These are phyloP conservation scores for Dictyostelium capitatum DNA, from an alignment of 78 protist species.

Conservation along the genomic window DNA sequence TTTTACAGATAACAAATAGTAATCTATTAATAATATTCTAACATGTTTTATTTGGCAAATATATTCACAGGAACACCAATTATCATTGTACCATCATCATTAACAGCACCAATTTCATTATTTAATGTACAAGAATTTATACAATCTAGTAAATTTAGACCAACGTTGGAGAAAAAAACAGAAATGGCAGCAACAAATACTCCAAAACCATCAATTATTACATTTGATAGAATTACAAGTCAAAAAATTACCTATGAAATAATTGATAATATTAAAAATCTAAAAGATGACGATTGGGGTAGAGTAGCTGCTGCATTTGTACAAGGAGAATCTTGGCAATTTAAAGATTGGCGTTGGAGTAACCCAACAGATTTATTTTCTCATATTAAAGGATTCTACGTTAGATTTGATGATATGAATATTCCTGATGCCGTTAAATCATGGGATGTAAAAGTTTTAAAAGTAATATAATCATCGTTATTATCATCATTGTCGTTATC, in stretches of 20 bases:
- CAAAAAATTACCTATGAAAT: slow-evolving; percentile 62
- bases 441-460: slow-evolving; percentile 78
- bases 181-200: slow-evolving; percentile 51
- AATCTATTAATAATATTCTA: too few relatives aligned
- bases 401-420: slow-evolving; percentile 50
- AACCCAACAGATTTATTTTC: slow-evolving; percentile 61
- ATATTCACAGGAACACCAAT: slow-evolving; percentile 64
- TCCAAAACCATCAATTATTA: slow-evolving; percentile 28
- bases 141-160: slow-evolving; percentile 21
- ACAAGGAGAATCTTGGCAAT: slow-evolving; percentile 84
- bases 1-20: neutral
- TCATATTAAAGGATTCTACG: slow-evolving; percentile 48
- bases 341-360: slow-evolving; percentile 77
- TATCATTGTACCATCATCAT: slow-evolving; percentile 75
- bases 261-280: slow-evolving; percentile 42
- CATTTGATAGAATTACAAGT: slow-evolving; percentile 37
- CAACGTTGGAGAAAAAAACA: slow-evolving; percentile 57
- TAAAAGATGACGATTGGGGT: slow-evolving; percentile 64
- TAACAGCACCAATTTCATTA: slow-evolving; percentile 61
- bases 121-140: slow-evolving; percentile 56
- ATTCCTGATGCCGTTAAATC: slow-evolving; percentile 65
- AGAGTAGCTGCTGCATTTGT: slow-evolving; percentile 80
- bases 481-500: neutral
- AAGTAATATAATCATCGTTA: slow-evolving; percentile 4
- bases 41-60: neutral